Evolutionary conservation across 176 grass and related monocot genomes (phyloP), one percentile per base, ranked within the genome.

Genomic region (Oryza brachyantha): DNA sequence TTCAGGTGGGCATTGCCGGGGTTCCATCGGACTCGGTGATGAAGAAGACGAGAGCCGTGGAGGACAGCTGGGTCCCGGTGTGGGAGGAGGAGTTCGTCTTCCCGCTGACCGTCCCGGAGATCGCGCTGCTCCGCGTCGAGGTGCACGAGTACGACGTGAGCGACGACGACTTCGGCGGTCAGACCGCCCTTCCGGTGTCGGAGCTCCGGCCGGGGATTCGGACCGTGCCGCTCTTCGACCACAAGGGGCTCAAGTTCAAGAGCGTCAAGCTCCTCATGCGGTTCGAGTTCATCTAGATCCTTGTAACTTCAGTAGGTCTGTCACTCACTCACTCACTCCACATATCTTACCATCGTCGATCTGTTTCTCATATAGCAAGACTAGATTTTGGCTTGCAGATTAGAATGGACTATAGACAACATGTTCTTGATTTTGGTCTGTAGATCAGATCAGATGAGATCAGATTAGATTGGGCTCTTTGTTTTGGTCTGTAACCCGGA

Each of bases 121-220:
- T 97, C 38, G 95, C 95, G 16, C 69, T 97, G 72, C 89, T 97
- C 83, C 91, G 91, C 8, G 82, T 97, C 21, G 95, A 97, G 88
- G 91, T 97, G 71, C 95, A 97, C 62, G 89, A 94, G 76, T 91
- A 94, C 26, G 92, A 97, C 79, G 86, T 94, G 75, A 94, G 80
- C 39, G 95, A 97, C 66, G 95, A 97, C 42, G 95, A 97, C 64
- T 94, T 97, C 74, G 92, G 95, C 16, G 95, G 95, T 57, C 95
- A 97, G 84, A 79, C 87, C 14, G 76, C 77, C 17, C 43, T 97
- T 26, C 95, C 95, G 2, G 73, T 97, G 19, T 83, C 83, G 21
- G 95, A 94, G 67, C 82, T 97, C 68, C 83, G 83, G 74, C 84
- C 91, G 19, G 95, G 95, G 22, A 86, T 97, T 36, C 72, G 91